phyloP scores from a whole-genome alignment of 2,329 filamentous ascomycete genomes.

The Remersonia thermophila region DNA sequence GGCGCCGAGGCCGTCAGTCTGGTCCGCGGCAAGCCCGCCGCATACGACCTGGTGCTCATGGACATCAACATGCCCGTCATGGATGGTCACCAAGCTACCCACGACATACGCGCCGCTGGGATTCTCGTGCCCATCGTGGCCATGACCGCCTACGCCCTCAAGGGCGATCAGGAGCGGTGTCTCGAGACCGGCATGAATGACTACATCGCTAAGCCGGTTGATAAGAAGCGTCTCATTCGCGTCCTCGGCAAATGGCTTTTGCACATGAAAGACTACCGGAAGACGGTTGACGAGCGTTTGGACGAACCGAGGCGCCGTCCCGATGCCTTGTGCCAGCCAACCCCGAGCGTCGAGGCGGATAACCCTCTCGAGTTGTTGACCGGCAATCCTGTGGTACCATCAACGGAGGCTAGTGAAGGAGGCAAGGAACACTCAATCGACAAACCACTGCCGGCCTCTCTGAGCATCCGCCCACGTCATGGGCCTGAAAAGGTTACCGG shows the following conservation, averaged over 20 bases:
- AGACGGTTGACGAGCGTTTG: slow-evolving; percentile 6
- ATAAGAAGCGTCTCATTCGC: slow-evolving; percentile 16
- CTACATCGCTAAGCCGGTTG: slow-evolving; percentile 32
- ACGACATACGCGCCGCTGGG: slow-evolving; percentile 31
- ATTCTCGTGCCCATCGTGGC: slow-evolving; percentile 29
- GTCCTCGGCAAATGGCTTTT: slow-evolving; percentile 9
- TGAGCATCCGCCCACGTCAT: too few relatives aligned
- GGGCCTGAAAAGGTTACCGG: too few relatives aligned
- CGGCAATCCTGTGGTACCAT: too few relatives aligned
- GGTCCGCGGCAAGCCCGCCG: slow-evolving; percentile 28
- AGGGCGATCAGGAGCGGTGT: slow-evolving; percentile 41
- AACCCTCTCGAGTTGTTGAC: too few relatives aligned
- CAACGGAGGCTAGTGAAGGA: too few relatives aligned
- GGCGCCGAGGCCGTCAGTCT: slow-evolving; percentile 30
- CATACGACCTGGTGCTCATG: slow-evolving; percentile 41
- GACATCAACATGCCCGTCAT: slow-evolving; percentile 49
- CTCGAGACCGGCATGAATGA: slow-evolving; percentile 43
- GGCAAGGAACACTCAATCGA: too few relatives aligned
- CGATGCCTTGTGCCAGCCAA: too few relatives aligned
- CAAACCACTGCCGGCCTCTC: too few relatives aligned
- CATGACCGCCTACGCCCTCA: slow-evolving; percentile 44
- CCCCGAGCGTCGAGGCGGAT: background rate
- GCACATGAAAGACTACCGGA: slow-evolving; percentile 8
- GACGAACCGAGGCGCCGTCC: background rate
- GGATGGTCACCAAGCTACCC: slow-evolving; percentile 40